These are phyloP conservation scores for Beverwykella pulmonaria DNA, from an alignment of 495 filamentous ascomycete genomes.

Conservation along the genomic window DNA sequence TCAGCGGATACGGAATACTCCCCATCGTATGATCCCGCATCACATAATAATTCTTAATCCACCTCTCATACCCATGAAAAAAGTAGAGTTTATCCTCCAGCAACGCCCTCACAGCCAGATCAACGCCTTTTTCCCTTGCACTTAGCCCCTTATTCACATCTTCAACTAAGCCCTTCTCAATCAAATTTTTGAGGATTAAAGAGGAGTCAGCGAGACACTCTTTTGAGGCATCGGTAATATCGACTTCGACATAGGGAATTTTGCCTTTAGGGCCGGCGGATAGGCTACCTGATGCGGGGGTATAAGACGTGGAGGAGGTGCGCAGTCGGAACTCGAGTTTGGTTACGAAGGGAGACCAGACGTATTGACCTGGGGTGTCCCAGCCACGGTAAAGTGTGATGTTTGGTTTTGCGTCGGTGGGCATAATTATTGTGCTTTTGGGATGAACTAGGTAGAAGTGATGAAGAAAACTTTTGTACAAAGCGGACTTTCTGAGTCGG, in stretches of 20 bases:
- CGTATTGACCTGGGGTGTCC: slow-evolving; percentile 46
- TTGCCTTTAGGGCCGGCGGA: slow-evolving; percentile 58
- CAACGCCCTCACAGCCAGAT: slow-evolving; percentile 57
- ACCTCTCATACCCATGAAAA: slow-evolving; percentile 54
- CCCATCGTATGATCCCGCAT: slow-evolving; percentile 59
- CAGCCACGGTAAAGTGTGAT: slow-evolving; percentile 61
- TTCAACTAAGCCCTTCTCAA: slow-evolving; percentile 47
- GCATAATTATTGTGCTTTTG: not conserved
- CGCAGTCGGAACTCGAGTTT: slow-evolving; percentile 68
- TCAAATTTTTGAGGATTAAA: slow-evolving; percentile 55
- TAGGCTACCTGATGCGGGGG: slow-evolving; percentile 48
- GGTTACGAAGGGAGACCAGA: slow-evolving; percentile 67
- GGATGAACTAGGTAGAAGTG: not conserved
- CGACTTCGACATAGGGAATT: slow-evolving; percentile 58
- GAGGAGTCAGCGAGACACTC: slow-evolving; percentile 52
- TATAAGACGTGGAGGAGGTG: slow-evolving; percentile 55
- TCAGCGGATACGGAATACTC: slow-evolving; percentile 54
- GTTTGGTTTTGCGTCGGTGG: not conserved
- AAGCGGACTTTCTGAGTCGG: too few relatives aligned
- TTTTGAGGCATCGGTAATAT: not conserved
- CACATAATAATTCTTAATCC: slow-evolving; percentile 63
- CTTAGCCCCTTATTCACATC: slow-evolving; percentile 54
- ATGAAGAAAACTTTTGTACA: not conserved
- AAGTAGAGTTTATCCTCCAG: slow-evolving; percentile 67
- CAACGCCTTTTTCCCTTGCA: slow-evolving; percentile 48